Conservation (phyloP, 2,329 filamentous ascomycete species). For the Alternaria sp. region DNA sequence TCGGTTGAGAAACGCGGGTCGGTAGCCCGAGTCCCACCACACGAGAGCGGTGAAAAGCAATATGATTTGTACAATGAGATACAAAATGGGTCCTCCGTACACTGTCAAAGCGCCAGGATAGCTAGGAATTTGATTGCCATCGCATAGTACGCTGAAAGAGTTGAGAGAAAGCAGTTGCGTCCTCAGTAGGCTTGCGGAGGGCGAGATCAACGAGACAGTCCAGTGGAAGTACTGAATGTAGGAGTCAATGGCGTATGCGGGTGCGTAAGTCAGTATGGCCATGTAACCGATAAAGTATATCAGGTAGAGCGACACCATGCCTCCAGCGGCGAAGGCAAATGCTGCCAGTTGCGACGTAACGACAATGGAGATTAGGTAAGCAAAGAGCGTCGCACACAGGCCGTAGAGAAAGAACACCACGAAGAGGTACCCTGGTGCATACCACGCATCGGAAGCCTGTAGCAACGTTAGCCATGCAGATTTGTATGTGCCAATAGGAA, state of each 20-base stretch:
- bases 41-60: conserved; percentile 75
- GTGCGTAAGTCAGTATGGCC: conserved; percentile 75
- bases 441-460: conserved; percentile 69
- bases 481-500: neutral
- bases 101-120: conserved; percentile 74
- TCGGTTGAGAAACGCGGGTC: conserved; percentile 59
- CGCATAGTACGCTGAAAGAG: conserved; percentile 80
- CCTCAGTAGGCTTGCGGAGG: conserved; percentile 76
- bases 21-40: conserved; percentile 77
- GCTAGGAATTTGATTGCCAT: conserved; percentile 64
- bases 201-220: conserved; percentile 74
- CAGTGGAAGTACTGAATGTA: conserved; percentile 76
- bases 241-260: conserved; percentile 70
- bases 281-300: conserved; percentile 56
- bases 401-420: conserved; percentile 82
- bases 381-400: conserved; percentile 74
- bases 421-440: conserved; percentile 80
- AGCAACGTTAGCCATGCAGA: conserved; percentile 14
- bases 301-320: conserved; percentile 66
- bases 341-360: conserved; percentile 79
- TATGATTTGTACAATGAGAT: conserved; percentile 76
- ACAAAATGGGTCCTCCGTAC: conserved; percentile 85
- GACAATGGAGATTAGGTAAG: conserved; percentile 83
- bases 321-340: conserved; percentile 81
- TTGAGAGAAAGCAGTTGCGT: conserved; percentile 81